A percentile compares a stretch with the other conserved stretches of the same genome.
phyloP scores from a whole-genome alignment of 129 eudicot species.

The Pittosporum tobira region DNA sequence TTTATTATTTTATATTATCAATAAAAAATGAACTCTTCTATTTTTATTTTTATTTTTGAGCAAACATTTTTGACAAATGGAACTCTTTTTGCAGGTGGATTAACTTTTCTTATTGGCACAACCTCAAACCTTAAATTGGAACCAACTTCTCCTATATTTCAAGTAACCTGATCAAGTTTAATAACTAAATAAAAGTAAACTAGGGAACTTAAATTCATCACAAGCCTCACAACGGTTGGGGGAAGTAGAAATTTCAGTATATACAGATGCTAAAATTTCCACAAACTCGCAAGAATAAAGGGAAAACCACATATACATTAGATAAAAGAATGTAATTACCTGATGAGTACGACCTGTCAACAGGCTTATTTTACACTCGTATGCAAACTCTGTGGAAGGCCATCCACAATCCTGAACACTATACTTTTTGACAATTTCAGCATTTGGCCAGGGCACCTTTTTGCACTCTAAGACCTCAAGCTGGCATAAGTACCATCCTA shows the following conservation, averaged over 20 bases:
- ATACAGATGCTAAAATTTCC: neutral
- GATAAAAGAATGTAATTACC: constrained; percentile 32
- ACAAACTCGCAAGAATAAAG: neutral
- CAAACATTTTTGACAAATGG: too few relatives aligned
- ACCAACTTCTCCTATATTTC: too few relatives aligned
- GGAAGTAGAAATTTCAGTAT: neutral
- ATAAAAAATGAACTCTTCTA: too few relatives aligned
- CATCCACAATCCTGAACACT: constrained; percentile 65
- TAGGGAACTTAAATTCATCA: neutral
- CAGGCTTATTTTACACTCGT: constrained; percentile 81
- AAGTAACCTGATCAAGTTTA: too few relatives aligned
- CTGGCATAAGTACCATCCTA: constrained; percentile 78
- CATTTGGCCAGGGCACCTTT: constrained; percentile 78
- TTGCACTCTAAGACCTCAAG: constrained; percentile 89
- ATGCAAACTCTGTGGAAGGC: constrained; percentile 72
- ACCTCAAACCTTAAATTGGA: too few relatives aligned
- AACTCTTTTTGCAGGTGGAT: too few relatives aligned
- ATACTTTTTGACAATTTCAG: constrained; percentile 26
- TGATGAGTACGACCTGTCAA: constrained; percentile 95
- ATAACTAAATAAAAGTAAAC: too few relatives aligned
- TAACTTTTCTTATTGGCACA: too few relatives aligned
- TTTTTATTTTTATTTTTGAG: too few relatives aligned
- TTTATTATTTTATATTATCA: too few relatives aligned
- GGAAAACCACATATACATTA: neutral
- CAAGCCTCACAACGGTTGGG: neutral